Percentiles rank a stretch among this genome's conserved stretches.
phyloP scores from a whole-genome alignment of 2,329 filamentous ascomycete genomes.

The Byssothecium circinans region DNA sequence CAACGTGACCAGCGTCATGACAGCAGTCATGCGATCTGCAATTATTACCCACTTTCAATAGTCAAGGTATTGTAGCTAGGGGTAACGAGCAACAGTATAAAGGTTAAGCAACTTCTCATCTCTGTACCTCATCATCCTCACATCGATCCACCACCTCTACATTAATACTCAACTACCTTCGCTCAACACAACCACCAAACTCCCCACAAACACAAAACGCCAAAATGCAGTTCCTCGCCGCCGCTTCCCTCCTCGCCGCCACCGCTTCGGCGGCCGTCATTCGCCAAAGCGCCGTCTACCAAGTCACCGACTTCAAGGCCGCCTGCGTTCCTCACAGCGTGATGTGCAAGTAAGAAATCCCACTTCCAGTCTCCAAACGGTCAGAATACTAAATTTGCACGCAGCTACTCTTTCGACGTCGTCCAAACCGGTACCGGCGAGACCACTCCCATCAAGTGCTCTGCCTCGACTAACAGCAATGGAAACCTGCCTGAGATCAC shows the following conservation, averaged over 20 bases:
- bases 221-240: slow-evolving; percentile 2
- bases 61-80: not conserved
- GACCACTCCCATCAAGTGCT: slow-evolving; percentile 1
- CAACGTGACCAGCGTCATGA: not conserved
- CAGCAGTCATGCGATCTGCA: not conserved
- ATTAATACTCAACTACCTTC: not conserved
- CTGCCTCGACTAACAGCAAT: not conserved
- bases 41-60: not conserved
- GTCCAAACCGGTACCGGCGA: not conserved
- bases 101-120: not conserved
- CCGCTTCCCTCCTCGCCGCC: slow-evolving; percentile 1
- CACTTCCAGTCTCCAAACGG: not conserved
- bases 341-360: slow-evolving; percentile 1
- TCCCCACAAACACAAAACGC: not conserved
- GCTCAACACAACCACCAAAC: not conserved
- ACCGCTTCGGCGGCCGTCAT: slow-evolving; percentile 1
- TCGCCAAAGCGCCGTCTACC: not conserved
- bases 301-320: not conserved
- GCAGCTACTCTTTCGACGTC: slow-evolving; percentile 1
- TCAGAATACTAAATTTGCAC: not conserved
- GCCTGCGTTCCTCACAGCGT: not conserved
- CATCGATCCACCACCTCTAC: not conserved
- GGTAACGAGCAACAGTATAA: not conserved
- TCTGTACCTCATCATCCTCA: not conserved
- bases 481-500: not conserved